phyloP scores from a whole-genome alignment of 192 early-diverging fungal species.

The Hyaloraphidium curvatum region DNA sequence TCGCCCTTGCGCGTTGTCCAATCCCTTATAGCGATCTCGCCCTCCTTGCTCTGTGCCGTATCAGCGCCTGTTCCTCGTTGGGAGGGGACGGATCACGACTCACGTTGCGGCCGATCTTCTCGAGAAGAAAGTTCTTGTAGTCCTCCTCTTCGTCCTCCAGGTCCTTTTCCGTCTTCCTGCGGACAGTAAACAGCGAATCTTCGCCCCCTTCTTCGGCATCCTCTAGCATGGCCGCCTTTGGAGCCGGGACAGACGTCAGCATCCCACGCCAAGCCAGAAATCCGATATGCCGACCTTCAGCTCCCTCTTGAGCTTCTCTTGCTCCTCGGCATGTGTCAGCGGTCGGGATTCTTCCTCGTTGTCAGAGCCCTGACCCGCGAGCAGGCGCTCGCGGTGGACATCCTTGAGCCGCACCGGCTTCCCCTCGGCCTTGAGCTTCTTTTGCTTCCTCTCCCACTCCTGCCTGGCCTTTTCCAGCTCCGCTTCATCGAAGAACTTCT shows the following conservation, averaged over 20 bases:
- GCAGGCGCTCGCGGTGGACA: constrained; percentile 59
- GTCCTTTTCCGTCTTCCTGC: constrained; percentile 56
- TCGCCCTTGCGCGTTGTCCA: constrained; percentile 18
- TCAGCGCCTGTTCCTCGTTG: no score
- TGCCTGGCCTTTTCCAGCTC: constrained; percentile 35
- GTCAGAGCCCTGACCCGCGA: constrained; percentile 35
- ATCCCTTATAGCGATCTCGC: constrained; percentile 19
- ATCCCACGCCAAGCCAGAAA: no score
- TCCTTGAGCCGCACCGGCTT: constrained; percentile 69
- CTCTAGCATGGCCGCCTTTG: constrained; percentile 10
- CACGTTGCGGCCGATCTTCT: constrained; percentile 35
- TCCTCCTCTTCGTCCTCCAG: constrained; percentile 65
- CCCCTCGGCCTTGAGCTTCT: constrained; percentile 17
- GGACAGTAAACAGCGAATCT: constrained; percentile 48
- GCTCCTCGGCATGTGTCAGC: constrained; percentile 66
- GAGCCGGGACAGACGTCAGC: no score
- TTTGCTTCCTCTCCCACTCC: constrained; percentile 46
- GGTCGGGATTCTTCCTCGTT: constrained; percentile 15
- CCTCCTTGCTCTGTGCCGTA: no score
- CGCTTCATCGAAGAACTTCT: constrained; percentile 53
- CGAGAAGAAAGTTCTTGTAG: constrained; percentile 71
- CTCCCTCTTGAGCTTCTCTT: constrained; percentile 50
- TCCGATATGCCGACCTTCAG: constrained; percentile 26
- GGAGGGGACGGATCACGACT: no score
- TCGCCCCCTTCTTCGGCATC: constrained; percentile 35